phyloP scores from a whole-genome alignment of 805 yeast species.

The Ogataea pilisensis region DNA sequence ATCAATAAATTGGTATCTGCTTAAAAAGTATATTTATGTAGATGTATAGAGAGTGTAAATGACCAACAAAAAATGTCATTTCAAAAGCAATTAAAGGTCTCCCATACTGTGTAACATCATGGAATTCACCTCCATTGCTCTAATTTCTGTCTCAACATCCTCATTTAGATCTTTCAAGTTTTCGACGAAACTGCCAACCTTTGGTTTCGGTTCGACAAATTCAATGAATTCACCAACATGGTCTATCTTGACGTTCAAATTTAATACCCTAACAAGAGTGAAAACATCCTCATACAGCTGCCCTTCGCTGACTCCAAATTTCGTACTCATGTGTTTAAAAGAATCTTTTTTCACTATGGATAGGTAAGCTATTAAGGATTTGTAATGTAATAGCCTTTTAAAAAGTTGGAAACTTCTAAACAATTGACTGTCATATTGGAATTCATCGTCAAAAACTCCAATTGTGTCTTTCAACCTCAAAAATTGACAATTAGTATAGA shows the following conservation, averaged over 20 bases:
- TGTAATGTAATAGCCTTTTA: conserved; percentile 25
- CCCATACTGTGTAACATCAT: conserved; percentile 12
- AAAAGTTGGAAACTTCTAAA: conserved; percentile 21
- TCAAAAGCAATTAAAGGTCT: too few relatives aligned
- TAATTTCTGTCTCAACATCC: conserved; percentile 12
- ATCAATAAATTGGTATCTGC: background rate
- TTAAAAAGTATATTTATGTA: conserved; percentile 1
- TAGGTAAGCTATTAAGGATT: conserved; percentile 30
- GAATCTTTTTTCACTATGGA: conserved; percentile 26
- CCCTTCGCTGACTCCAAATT: conserved; percentile 17
- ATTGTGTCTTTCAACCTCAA: conserved; percentile 15
- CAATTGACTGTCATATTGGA: conserved; percentile 22
- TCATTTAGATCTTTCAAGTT: conserved; percentile 8
- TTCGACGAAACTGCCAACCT: background rate
- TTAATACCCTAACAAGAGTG: conserved; percentile 19
- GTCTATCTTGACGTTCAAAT: conserved; percentile 25
- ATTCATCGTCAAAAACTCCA: conserved; percentile 9
- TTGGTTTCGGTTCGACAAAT: conserved; percentile 2
- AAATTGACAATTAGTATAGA: conserved; percentile 25
- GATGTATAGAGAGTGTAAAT: too few relatives aligned
- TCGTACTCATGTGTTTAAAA: conserved; percentile 17
- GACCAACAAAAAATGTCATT: too few relatives aligned
- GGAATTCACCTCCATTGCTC: conserved; percentile 17
- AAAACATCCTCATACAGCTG: conserved; percentile 16
- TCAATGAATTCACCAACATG: conserved; percentile 10